Base-by-base conservation (phyloP, 805 yeast species). In the Maudiozyma pseudohumilis region DNA sequence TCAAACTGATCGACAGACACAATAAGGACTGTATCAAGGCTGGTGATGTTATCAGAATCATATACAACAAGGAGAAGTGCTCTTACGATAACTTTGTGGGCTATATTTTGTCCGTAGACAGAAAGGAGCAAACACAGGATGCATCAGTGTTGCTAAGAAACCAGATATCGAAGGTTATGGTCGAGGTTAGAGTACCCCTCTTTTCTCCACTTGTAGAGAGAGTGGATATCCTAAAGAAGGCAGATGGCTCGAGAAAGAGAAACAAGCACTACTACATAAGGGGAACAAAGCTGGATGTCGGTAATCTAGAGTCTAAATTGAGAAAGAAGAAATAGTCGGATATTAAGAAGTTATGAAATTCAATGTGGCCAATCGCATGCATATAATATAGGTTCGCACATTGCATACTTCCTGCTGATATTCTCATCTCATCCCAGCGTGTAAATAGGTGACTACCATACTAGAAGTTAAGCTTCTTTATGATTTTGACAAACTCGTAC, bases 181-280 rank as follows among this genome's bases (percentile, higher is more conserved):
- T 85, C 35, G 97, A 89, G 54, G 64, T 80, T 44, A 69, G 89
- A 44, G 74, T 87, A 34, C 88, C 89, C 21, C 62, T 89, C 19
- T 89, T 70, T 66, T 81, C 80, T 44, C 96, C 96, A 6, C 67
- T 75, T 38, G 70, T 92, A 39, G 73, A 77, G 44, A 74, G 80
- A 59, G 69, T 89, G 37, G 96, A 88, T 61, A 60, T 87, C 28
- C 60, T 89, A 44, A 72, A 82, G 60, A 79, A 79, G 60, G 60
- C 64, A 45, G 74, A 72, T 53, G 78, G 85, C 61, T 45, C 46
- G 27, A 75, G 81, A 68, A 68, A 71, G 44, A 77, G 95, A 73
- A 75, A 77, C 63, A 89, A 85, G 69, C 89, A 86, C 51, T 88
- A 80, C 70, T 92, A 85, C 63, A 81, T 92, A 55, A 81, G 96